phyloP scores from a whole-genome alignment of 23 red algal species.

The Gracilaria vermiculophylla region DNA sequence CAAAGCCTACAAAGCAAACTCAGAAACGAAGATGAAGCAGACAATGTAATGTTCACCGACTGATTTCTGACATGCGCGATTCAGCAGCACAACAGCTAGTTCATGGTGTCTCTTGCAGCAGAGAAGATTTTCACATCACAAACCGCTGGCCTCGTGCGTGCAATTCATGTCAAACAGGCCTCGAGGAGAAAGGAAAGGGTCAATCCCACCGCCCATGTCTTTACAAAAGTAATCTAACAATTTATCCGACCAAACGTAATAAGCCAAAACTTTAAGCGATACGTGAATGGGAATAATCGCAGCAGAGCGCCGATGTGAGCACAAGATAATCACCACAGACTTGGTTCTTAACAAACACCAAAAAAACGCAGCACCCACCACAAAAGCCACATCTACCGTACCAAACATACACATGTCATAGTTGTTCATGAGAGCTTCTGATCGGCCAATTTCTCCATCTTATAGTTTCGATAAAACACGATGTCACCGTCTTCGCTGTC shows the following conservation, averaged over 20 bases:
- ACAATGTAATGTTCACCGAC: no score
- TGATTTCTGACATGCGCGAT: no score
- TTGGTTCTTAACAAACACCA: not conserved
- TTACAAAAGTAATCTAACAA: not conserved
- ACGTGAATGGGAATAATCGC: not conserved
- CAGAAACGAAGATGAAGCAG: no score
- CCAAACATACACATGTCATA: not conserved
- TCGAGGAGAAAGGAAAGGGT: not conserved
- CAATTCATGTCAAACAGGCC: not conserved
- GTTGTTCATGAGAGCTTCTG: constrained; percentile 12
- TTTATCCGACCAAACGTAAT: not conserved
- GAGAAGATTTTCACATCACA: no score
- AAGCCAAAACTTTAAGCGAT: not conserved
- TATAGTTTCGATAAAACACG: constrained; percentile 71
- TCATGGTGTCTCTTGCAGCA: no score
- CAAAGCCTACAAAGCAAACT: no score
- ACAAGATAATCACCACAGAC: not conserved
- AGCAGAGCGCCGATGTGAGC: not conserved
- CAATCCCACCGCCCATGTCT: not conserved
- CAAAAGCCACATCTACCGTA: not conserved
- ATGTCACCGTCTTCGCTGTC: constrained; percentile 57
- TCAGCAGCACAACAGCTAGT: no score
- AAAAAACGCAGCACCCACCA: not conserved
- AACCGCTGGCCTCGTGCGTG: no score
- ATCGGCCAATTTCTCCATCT: constrained; percentile 40